Evolutionary conservation across 176 grass and related monocot species (phyloP).

Genomic region (Microstegium vimineum): DNA sequence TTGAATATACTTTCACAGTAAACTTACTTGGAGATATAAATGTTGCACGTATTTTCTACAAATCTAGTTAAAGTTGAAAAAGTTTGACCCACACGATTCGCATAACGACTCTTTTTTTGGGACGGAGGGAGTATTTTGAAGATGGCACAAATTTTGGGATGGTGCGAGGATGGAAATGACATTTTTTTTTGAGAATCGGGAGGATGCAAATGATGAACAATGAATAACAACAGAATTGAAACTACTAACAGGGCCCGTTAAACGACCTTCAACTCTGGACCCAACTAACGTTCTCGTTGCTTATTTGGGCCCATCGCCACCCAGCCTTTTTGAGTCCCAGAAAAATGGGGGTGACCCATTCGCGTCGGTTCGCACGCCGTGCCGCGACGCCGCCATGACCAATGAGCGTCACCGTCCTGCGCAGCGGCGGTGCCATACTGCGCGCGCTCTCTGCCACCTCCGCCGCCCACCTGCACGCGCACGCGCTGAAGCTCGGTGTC

Average conservation of each 20-base stretch:
- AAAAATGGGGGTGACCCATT: neutral
- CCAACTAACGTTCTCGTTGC: neutral
- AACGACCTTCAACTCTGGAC: neutral
- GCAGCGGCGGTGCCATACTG: slow-evolving; percentile 28
- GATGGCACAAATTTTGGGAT: too few relatives aligned
- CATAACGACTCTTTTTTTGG: too few relatives aligned
- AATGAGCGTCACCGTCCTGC: slow-evolving; percentile 26
- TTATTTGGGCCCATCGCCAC: neutral
- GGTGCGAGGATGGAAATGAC: too few relatives aligned
- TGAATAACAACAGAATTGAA: too few relatives aligned
- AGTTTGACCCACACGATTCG: too few relatives aligned
- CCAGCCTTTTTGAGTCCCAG: neutral
- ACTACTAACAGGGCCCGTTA: neutral
- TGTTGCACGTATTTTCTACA: too few relatives aligned
- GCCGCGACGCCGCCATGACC: neutral
- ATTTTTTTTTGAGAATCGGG: too few relatives aligned
- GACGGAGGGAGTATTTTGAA: too few relatives aligned
- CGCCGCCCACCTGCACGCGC: slow-evolving; percentile 12
- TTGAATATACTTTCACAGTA: too few relatives aligned
- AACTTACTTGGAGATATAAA: too few relatives aligned
- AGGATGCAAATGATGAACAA: too few relatives aligned
- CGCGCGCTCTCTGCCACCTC: neutral
- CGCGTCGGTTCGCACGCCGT: neutral
- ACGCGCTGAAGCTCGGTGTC: slow-evolving; percentile 4
- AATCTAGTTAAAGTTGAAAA: too few relatives aligned